These are phyloP conservation scores for Alnus glutinosa DNA, from an alignment of 306 rosid species.

Conservation along the genomic window DNA sequence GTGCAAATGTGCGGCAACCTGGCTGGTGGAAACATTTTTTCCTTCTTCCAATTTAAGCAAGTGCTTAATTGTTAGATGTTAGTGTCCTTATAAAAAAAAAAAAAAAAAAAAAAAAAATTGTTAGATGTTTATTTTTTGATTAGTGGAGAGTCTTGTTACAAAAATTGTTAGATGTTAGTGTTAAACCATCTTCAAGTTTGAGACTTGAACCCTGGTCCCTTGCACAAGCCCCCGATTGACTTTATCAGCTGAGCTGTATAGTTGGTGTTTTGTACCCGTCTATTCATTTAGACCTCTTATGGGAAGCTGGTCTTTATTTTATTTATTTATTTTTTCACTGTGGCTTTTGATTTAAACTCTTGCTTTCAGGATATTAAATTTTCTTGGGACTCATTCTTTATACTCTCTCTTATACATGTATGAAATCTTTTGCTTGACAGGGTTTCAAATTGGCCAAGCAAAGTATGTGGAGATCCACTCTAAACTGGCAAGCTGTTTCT, in stretches of 20 bases:
- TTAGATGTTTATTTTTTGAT: too few species aligned
- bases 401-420: constrained; percentile 7
- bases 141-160: too few species aligned
- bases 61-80: neutral
- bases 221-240: neutral
- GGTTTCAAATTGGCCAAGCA: constrained; percentile 84
- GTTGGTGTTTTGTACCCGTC: neutral
- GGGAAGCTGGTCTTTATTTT: neutral
- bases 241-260: neutral
- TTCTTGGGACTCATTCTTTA: neutral
- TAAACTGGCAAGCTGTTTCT: constrained; percentile 89
- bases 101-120: too few species aligned
- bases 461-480: constrained; percentile 82
- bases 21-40: neutral
- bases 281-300: neutral
- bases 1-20: neutral
- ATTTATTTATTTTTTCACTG: neutral
- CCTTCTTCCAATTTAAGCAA: neutral
- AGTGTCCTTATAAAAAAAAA: too few species aligned
- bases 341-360: neutral
- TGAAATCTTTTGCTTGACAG: constrained; percentile 42
- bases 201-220: neutral
- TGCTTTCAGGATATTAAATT: neutral
- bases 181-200: neutral
- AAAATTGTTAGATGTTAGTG: neutral